A percentile compares a stretch with the other conserved stretches of the same genome.
Evolutionary conservation across 2,329 filamentous ascomycete genomes (phyloP).

Genomic region (Fusarium marasasianum): DNA sequence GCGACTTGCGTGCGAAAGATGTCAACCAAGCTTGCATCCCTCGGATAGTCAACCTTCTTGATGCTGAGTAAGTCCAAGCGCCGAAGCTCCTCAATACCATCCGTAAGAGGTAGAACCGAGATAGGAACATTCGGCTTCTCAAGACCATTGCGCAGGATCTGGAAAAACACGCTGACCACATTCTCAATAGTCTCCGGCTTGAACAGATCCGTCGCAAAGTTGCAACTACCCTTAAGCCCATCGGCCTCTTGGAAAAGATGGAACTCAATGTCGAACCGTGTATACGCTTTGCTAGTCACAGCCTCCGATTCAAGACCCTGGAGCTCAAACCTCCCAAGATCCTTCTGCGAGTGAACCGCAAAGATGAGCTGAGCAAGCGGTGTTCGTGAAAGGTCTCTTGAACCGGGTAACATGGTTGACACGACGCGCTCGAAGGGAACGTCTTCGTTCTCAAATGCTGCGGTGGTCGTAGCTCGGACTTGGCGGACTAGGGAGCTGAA

Average conservation of each 20-base stretch:
- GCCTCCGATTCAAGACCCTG: constrained; percentile 24
- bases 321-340: constrained; percentile 27
- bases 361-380: constrained; percentile 12
- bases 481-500: constrained; percentile 28
- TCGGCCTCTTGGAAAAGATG: constrained; percentile 35
- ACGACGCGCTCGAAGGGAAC: constrained; percentile 12
- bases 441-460: constrained; percentile 3
- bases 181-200: constrained; percentile 30
- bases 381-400: background rate
- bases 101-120: background rate
- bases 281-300: background rate
- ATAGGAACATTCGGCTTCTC: background rate
- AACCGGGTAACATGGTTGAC: background rate
- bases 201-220: constrained; percentile 38
- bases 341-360: constrained; percentile 30
- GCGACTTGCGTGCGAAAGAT: constrained; percentile 32
- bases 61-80: background rate
- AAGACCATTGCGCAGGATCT: constrained; percentile 28
- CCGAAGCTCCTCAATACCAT: background rate
- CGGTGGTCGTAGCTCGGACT: background rate
- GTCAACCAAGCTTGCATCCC: constrained; percentile 34
- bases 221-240: constrained; percentile 7
- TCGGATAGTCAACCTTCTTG: background rate
- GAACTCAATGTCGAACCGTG: constrained; percentile 40
- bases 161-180: constrained; percentile 24